These are phyloP conservation scores for Hanseniaspora pseudoguilliermondii DNA, from an alignment of 805 yeast species.

Conservation along the genomic window DNA sequence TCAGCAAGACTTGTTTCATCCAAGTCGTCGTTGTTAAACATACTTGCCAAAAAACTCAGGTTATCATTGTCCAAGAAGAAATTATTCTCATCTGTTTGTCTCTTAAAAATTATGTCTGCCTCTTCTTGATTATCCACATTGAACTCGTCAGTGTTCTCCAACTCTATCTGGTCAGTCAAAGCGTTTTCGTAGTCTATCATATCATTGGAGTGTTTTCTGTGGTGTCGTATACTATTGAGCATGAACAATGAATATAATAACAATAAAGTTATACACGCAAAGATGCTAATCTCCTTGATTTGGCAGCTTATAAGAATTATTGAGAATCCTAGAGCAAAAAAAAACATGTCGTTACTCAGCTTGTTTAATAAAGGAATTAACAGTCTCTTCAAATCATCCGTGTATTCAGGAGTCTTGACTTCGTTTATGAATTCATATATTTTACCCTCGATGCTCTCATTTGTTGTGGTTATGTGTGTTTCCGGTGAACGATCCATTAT, in stretches of 20 bases:
- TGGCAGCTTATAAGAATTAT: conserved; percentile 21
- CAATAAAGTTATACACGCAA: conserved; percentile 23
- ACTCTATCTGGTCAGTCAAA: background rate
- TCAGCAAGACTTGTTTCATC: background rate
- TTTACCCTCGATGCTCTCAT: background rate
- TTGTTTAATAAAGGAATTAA: conserved; percentile 1
- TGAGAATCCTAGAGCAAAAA: conserved; percentile 20
- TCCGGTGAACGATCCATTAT: conserved; percentile 14
- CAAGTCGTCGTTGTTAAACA: conserved; percentile 1
- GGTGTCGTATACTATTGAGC: conserved; percentile 9
- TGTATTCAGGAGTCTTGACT: background rate
- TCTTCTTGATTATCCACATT: conserved; percentile 1
- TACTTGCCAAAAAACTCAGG: conserved; percentile 5
- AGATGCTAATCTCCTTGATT: conserved; percentile 19
- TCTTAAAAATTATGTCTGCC: conserved; percentile 4
- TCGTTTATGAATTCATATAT: background rate
- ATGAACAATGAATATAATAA: conserved; percentile 20
- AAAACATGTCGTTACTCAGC: conserved; percentile 21
- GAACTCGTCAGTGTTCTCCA: background rate
- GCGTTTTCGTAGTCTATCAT: background rate
- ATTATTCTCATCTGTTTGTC: background rate
- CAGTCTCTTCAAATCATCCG: background rate
- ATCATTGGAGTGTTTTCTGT: conserved; percentile 3
- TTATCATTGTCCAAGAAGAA: conserved; percentile 3
- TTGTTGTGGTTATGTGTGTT: background rate